Evolutionary conservation across 352 stramenopile genomes (phyloP), one percentile per base, ranked within the genome.

Genomic region (Pythium myriotylum): DNA sequence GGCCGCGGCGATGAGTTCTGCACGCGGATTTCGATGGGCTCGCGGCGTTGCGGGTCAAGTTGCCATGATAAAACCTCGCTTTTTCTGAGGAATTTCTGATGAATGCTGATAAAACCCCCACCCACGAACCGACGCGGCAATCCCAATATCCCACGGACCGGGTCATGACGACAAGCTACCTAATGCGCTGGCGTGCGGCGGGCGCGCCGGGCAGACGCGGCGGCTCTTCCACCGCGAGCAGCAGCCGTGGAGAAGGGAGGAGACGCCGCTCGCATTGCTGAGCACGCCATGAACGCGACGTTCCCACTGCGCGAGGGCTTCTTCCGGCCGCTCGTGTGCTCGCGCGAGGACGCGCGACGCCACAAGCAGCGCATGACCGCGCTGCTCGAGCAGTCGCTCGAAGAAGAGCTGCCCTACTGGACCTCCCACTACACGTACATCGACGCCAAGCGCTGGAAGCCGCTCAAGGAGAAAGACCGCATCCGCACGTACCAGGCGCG

Each of bases 261-360:
- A n/a, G n/a, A n/a, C 43, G 12, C 43, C n/a, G 6, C 5, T 37
- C 4, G 45, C 24, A 20, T 32, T 51, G 45, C n/a, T 14, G 8
- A 35, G 45, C 45, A 35, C 8, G 40, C 27, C 35, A 63, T 63
- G 56, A 63, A 63, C 55, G 56, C 55, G n/a, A 49, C 56, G 56
- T 65, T 70, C 45, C 63, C 63, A 20, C 39, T 70, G 55, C 63
- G 45, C 42, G 63, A 65, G 12, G 51, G 48, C 51, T 65, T 46
- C 43, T 70, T 70, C 51, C 24, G 19, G 42, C 55, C 55, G 35
- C 26, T 64, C 23, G 16, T 42, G 20, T 62, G 33, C 42, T 62
- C 49, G 14, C 26, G 17, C 12, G 40, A 62, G 26, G 63, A 70
- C 7, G 37, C 27, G 33, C 20, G 22, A 1, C n/a, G 29, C 6